Conservation (phyloP, 345 rosid genomes). For the Acer saccharum region DNA sequence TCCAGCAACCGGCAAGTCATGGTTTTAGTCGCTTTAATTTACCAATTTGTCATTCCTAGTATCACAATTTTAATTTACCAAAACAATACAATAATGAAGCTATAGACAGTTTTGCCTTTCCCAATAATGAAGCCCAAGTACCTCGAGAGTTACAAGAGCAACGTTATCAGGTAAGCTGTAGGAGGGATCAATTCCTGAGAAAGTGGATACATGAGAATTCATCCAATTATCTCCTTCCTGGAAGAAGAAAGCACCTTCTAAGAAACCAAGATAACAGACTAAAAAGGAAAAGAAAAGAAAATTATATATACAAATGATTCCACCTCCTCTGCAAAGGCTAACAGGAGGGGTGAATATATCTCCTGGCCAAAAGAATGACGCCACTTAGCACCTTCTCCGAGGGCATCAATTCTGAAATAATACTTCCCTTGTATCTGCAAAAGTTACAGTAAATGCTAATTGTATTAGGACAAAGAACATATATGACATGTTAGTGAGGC, state of each 20-base stretch:
- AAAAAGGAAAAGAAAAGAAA: background rate
- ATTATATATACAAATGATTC: constrained; percentile 10
- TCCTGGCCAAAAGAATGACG: constrained; percentile 90
- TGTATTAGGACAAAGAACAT: background rate
- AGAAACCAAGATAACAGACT: constrained; percentile 16
- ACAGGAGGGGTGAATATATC: constrained; percentile 87
- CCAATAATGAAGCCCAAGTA: constrained; percentile 22
- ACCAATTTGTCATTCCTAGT: background rate
- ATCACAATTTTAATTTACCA: background rate
- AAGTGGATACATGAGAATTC: constrained; percentile 56
- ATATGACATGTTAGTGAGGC: background rate
- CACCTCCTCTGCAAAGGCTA: constrained; percentile 87
- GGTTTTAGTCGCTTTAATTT: background rate
- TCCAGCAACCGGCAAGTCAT: background rate
- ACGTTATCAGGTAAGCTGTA: constrained; percentile 81
- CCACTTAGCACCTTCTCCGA: constrained; percentile 96
- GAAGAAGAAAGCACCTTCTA: constrained; percentile 4
- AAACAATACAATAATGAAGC: background rate
- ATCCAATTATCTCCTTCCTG: constrained; percentile 73
- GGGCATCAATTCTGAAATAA: constrained; percentile 78
- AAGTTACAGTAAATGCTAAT: constrained; percentile 1
- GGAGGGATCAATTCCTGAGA: constrained; percentile 77
- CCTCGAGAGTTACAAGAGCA: constrained; percentile 86
- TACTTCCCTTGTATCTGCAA: constrained; percentile 91
- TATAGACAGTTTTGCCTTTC: background rate